Conservation (phyloP, 306 rosid genomes). For the Cucumis hystrix region DNA sequence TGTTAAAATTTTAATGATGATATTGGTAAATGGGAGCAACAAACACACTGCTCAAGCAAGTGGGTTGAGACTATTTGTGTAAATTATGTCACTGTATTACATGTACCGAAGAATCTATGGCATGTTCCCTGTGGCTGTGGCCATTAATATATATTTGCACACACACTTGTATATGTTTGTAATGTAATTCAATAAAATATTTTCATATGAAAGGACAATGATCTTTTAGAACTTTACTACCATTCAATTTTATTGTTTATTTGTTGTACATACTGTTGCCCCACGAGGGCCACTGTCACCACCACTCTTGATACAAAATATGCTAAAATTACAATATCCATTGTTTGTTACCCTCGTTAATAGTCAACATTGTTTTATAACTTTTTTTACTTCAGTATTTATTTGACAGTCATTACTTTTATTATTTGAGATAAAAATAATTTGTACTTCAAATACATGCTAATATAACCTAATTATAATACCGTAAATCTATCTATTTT, state of each 20-base stretch:
- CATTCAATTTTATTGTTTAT: not conserved
- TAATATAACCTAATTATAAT: no score
- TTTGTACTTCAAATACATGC: no score
- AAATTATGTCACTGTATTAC: not conserved
- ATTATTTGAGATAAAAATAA: no score
- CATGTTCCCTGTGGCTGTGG: not conserved
- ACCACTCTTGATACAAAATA: not conserved
- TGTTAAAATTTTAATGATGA: no score
- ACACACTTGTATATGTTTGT: no score
- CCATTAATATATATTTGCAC: not conserved
- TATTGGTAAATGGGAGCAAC: not conserved
- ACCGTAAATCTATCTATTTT: no score
- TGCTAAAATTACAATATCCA: no score
- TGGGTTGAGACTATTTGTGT: not conserved
- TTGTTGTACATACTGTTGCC: not conserved
- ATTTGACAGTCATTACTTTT: no score
- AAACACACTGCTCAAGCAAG: not conserved
- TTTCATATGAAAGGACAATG: not conserved
- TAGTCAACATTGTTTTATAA: no score
- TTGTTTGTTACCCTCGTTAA: no score
- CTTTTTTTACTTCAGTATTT: no score
- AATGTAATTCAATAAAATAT: not conserved
- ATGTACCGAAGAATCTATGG: not conserved
- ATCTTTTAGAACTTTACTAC: not conserved
- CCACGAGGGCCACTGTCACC: not conserved